phyloP scores from a whole-genome alignment of 2,329 filamentous ascomycete genomes.

The Raffaelea albimanens region DNA sequence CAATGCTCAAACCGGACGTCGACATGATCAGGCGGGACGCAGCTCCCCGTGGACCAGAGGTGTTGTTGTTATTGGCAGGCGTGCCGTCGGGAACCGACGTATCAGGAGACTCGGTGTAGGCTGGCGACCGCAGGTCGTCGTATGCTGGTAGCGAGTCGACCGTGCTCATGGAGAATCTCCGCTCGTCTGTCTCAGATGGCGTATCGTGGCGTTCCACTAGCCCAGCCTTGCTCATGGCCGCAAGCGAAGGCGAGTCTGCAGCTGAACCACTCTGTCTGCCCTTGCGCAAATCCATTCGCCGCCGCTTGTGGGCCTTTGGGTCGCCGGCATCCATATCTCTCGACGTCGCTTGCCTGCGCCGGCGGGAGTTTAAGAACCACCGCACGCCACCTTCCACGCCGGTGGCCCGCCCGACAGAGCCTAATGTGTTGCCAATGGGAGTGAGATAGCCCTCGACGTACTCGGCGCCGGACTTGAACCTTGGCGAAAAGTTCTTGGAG shows the following conservation, averaged over 20 bases:
- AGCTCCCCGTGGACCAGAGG: conserved; percentile 59
- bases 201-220: neutral
- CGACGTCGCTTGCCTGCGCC: conserved; percentile 35
- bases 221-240: neutral
- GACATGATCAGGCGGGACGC: conserved; percentile 77
- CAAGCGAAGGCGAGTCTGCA: neutral
- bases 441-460: conserved; percentile 84
- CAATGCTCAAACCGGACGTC: conserved; percentile 81
- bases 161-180: conserved; percentile 57
- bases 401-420: conserved; percentile 72
- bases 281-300: conserved; percentile 17
- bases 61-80: conserved; percentile 4
- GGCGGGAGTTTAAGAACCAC: conserved; percentile 63
- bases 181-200: conserved; percentile 23
- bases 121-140: conserved; percentile 66
- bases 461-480: conserved; percentile 78
- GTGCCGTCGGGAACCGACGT: neutral
- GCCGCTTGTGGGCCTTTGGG: conserved; percentile 44
- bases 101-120: conserved; percentile 53
- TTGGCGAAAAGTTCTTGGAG: conserved; percentile 83
- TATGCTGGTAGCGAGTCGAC: conserved; percentile 75
- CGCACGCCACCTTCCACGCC: conserved; percentile 81
- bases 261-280: neutral
- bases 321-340: conserved; percentile 34
- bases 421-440: conserved; percentile 78